Conservation (phyloP, 495 filamentous ascomycete genomes). For the Massariosphaeria phaeospora region DNA sequence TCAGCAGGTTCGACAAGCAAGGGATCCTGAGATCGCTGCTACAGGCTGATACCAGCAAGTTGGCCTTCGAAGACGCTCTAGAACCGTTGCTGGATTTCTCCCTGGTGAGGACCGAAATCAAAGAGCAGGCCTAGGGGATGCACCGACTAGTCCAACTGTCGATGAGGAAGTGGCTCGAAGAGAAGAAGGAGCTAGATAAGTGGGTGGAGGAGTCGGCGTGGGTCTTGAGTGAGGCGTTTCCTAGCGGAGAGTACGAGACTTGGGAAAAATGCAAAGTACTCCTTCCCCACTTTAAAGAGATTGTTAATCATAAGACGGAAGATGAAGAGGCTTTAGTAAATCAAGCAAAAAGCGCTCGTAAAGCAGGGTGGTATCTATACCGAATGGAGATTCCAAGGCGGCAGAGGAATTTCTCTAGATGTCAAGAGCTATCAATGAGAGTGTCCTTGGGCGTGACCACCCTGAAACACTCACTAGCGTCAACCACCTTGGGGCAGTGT, state of each 20-base stretch:
- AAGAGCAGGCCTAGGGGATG: conserved; percentile 42
- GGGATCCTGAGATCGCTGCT: conserved; percentile 26
- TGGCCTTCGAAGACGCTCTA: conserved; percentile 21
- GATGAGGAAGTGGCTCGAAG: conserved; percentile 43
- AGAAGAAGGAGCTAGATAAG: conserved; percentile 38
- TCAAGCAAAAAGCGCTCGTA: conserved; percentile 29
- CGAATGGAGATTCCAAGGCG: too few relatives aligned
- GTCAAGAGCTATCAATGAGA: too few relatives aligned
- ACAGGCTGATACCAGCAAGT: conserved; percentile 3
- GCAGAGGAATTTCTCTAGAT: conserved; percentile 6
- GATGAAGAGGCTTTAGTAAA: conserved; percentile 5
- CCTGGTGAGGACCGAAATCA: conserved; percentile 18
- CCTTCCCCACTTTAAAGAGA: conserved; percentile 33
- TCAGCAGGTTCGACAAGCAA: conserved; percentile 23
- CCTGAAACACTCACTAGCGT: conserved; percentile 15
- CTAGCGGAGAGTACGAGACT: conserved; percentile 19
- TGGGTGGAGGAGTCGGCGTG: conserved; percentile 40
- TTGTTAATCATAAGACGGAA: conserved; percentile 9
- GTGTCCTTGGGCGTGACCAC: conserved; percentile 18
- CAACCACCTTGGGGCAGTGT: conserved; percentile 14
- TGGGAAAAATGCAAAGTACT: conserved; percentile 32
- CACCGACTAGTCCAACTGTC: conserved; percentile 48
- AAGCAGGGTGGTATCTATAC: conserved; percentile 13
- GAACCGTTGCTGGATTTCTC: conserved; percentile 16
- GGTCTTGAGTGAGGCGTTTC: conserved; percentile 35